Percentiles rank a stretch among this genome's conserved stretches.
phyloP scores from a whole-genome alignment of 2,329 filamentous ascomycete species.

The Colletotrichum melonis region DNA sequence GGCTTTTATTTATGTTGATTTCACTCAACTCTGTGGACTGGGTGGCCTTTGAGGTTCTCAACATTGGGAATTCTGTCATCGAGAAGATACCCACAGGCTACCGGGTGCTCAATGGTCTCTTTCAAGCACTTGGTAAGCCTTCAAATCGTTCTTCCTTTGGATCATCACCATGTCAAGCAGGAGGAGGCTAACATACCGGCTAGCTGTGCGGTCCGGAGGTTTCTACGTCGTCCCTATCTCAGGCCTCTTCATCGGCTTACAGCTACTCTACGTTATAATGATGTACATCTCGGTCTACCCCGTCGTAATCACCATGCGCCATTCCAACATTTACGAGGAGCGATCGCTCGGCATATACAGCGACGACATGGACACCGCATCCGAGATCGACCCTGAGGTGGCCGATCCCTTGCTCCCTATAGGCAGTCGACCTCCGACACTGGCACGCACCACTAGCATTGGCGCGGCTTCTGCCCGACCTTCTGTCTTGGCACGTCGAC shows the following conservation, averaged over 20 bases:
- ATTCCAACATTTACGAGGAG: conserved; percentile 80
- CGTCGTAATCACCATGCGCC: conserved; percentile 71
- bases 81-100: conserved; percentile 62
- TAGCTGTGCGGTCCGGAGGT: conserved; percentile 71
- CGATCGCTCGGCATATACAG: conserved; percentile 71
- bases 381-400: conserved; percentile 41
- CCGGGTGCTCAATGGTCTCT: conserved; percentile 72
- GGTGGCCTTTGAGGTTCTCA: conserved; percentile 73
- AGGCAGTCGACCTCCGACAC: not conserved
- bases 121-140: conserved; percentile 66
- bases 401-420: not conserved
- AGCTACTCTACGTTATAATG: conserved; percentile 71
- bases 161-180: not conserved
- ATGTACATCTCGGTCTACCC: conserved; percentile 76
- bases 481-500: conserved; percentile 47
- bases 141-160: not conserved
- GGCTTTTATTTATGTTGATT: conserved; percentile 70
- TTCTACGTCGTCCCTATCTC: conserved; percentile 74
- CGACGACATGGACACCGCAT: conserved; percentile 41
- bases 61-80: conserved; percentile 69
- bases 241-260: conserved; percentile 65
- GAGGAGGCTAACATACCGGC: conserved; percentile 36
- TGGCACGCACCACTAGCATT: not conserved
- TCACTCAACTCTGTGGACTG: conserved; percentile 73
- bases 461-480: not conserved